Evolutionary conservation across 441 rosid genomes (phyloP).

Genomic region (Gossypium aridum): DNA sequence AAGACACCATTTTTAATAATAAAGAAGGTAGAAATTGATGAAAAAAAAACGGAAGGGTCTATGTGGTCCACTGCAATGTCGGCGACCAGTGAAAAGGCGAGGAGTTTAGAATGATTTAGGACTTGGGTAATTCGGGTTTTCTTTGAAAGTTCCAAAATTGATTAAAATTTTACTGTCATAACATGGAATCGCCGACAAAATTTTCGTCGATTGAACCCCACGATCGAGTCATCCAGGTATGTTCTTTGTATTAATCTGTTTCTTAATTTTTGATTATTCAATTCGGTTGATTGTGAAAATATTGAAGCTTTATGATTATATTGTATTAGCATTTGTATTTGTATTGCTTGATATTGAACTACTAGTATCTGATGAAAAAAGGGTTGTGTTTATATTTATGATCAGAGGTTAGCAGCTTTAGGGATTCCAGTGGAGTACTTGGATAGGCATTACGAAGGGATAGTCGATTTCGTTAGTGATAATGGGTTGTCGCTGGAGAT

Average conservation of each 20-base stretch:
- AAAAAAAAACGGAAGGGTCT: neutral
- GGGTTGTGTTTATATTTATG: conserved; percentile 3
- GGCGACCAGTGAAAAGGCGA: neutral
- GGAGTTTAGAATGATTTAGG: neutral
- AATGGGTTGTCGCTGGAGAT: conserved; percentile 41
- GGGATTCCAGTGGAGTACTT: conserved; percentile 58
- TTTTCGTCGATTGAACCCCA: conserved; percentile 28
- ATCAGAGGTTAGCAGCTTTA: conserved; percentile 60
- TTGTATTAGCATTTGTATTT: neutral
- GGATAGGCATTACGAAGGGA: conserved; percentile 33
- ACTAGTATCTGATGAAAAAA: conserved; percentile 2
- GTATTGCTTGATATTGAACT: neutral
- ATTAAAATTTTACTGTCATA: conserved; percentile 4
- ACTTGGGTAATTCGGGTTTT: neutral
- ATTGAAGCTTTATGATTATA: neutral
- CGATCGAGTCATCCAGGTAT: conserved; percentile 42
- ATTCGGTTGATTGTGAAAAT: neutral
- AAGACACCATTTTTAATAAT: neutral
- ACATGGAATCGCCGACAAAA: conserved; percentile 56
- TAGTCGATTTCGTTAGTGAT: conserved; percentile 48
- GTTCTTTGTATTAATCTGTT: neutral
- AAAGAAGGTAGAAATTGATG: neutral
- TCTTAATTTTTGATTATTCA: neutral
- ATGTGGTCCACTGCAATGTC: neutral
- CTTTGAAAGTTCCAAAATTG: neutral